Evolutionary conservation across 768 basidiomycete species (phyloP), one percentile per base, ranked within the genome.

Genomic region (Tylopilus sp.): DNA sequence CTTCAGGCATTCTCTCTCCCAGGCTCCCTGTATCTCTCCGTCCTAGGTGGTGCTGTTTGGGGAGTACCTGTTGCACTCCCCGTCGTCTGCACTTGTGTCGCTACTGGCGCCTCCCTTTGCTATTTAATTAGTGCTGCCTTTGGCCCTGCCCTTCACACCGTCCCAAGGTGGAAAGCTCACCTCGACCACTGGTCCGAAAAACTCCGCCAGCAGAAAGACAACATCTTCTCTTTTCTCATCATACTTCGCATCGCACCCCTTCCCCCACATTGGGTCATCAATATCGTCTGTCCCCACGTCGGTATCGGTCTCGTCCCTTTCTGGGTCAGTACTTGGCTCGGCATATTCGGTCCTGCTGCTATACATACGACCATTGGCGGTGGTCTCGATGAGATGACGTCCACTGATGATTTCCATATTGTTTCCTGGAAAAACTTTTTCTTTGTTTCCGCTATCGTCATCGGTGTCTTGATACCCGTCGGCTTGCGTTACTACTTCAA

Each of bases 1-100:
- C 77, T 98, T 7, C 95, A 98, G 76, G 92, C 93, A 0, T 98
- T 98, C 71, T 95, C 94, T 7, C 79, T 98, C 13, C 95, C 95
- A 0, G 95, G 95, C 1, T 95, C 93, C 39, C 95, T 98, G 94
- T 98, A 98, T 66, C 81, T 98, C 43, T 93, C 93, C 47, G 97
- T 98, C 62, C 83, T 98, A 12, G 94, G 90, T 18, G 95, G 95
- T 30, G 95, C 95, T 1, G 88, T 97, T 4, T 98, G 93, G 85
- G 95, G 95, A 35, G 85, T 95, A 25, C 71, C 89, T 3, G 72
- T 83, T 11, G 95, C 95, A 0, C 77, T 98, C 5, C 87, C 90
- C 5, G 79, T 98, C n/a, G 88, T 88, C 10, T 98, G 95, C 61
- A 80, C 86, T 57, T 95, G 92, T 68, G 90, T 98, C 48, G 92